Base-by-base conservation (phyloP, 306 rosid species). In the Adenanthera pavonina region DNA sequence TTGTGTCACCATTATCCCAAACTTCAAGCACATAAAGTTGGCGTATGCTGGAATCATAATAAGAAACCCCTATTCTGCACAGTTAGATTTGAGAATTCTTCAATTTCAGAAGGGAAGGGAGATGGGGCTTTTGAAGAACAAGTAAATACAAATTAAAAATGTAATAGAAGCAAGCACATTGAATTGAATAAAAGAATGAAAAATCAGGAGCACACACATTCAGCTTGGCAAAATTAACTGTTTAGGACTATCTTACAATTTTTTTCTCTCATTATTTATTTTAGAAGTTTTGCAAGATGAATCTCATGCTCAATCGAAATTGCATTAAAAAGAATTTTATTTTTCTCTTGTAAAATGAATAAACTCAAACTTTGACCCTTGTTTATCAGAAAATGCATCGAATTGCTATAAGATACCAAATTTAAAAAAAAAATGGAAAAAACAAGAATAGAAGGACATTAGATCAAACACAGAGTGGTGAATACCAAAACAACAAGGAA, bases 1-100 rank as follows among this genome's bases (percentile, higher is more conserved):
- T 93, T 11, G 78, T 70, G 89, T 91, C 90, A 54, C 95, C 92
- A 70, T 90, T 97, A 87, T 95, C 99, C 99, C 99, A 93, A 88
- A 89, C 90, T 86, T 95, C 97, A 82, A 93, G 92, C 84, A 90
- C 97, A 16, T 88, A 86, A 82, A 95, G 97, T 78, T 93, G 99
- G 81, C 95, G 95, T 84, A 91, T 84, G 76, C 89, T 90, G 79
- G 97, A 89, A 86, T 95, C 97, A 60, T 95, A 95, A 79, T 93
- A 95, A 66, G 97, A 87, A 86, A 95, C 86, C 82, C 97, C 97
- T 79, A 95, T 90, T 78, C 99, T 95, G 94, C 34, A 89, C 86
- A 71, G 53, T 64, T 84, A 52, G 80, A 40, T 30, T 65, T 38
- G 11, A 59, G 56, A 75, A 72, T 69, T 78, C 76, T 72, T 76